Percentiles rank a stretch among this genome's conserved stretches.
phyloP scores from a whole-genome alignment of 129 eudicot genomes.

The Arctium minus region DNA sequence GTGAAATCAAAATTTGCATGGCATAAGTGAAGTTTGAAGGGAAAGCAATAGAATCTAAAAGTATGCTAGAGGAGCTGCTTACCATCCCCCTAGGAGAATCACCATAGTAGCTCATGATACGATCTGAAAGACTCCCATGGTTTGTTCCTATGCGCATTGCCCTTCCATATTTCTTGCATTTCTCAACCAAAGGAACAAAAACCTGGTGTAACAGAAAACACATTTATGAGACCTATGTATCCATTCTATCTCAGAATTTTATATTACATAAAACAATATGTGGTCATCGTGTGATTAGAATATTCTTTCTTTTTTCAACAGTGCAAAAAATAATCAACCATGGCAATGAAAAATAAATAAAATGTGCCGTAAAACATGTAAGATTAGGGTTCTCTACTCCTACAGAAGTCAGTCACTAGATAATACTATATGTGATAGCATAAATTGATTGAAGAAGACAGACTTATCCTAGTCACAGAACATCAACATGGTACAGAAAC shows the following conservation, averaged over 20 bases:
- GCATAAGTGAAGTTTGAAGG: background rate
- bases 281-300: background rate
- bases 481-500: no score
- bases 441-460: no score
- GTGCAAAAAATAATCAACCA: no score
- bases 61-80: conserved; percentile 22
- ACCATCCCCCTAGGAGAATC: conserved; percentile 99
- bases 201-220: conserved; percentile 48
- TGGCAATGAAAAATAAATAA: no score
- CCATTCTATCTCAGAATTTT: background rate
- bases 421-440: no score
- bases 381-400: no score
- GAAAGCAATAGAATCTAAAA: background rate
- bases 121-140: conserved; percentile 97
- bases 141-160: conserved; percentile 98
- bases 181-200: conserved; percentile 87
- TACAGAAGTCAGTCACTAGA: no score
- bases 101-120: conserved; percentile 97
- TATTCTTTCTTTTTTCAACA: no score
- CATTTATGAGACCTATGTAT: background rate
- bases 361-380: no score
- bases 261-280: background rate
- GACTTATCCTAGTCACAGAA: no score
- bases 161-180: conserved; percentile 92
- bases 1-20: conserved; percentile 19